Percentiles rank a stretch among this genome's conserved stretches.
Conservation (phyloP, 345 rosid species). For the Aquilaria yunnanensis region DNA sequence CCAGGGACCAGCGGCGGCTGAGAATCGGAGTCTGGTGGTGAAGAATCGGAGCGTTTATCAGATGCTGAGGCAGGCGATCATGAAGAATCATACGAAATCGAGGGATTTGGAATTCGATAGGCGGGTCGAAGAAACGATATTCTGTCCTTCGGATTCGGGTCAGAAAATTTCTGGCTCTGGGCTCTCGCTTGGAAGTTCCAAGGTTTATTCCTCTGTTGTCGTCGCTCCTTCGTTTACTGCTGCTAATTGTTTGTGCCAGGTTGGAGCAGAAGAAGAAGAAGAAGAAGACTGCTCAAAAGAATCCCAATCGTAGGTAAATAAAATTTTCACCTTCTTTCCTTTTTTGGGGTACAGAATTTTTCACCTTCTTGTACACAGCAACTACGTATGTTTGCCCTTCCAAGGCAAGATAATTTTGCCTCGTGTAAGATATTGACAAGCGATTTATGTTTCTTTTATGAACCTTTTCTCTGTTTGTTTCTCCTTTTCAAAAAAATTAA, state of each 20-base stretch:
- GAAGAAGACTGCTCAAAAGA: not conserved
- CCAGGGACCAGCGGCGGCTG: slow-evolving; percentile 5
- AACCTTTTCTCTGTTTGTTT: no score
- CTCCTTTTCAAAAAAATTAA: no score
- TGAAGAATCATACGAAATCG: slow-evolving; percentile 31
- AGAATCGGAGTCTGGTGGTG: slow-evolving; percentile 8
- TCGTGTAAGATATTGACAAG: no score
- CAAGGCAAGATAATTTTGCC: no score
- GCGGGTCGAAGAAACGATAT: slow-evolving; percentile 31
- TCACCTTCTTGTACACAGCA: no score
- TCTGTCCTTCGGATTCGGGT: slow-evolving; percentile 22
- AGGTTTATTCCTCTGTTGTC: slow-evolving; percentile 54
- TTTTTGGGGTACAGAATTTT: no score
- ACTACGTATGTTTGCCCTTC: no score
- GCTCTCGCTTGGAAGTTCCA: slow-evolving; percentile 33
- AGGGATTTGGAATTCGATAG: slow-evolving; percentile 12
- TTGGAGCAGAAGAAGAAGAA: not conserved
- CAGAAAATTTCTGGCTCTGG: slow-evolving; percentile 14
- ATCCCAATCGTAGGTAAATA: no score
- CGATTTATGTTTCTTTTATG: no score
- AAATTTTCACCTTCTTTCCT: no score
- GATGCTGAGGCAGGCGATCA: slow-evolving; percentile 27
- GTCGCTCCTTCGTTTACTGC: slow-evolving; percentile 47
- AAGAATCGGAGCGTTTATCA: slow-evolving; percentile 29
- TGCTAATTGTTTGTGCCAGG: slow-evolving; percentile 10